Base-by-base conservation (phyloP, 345 rosid species). In the Arabis hirsuta region DNA sequence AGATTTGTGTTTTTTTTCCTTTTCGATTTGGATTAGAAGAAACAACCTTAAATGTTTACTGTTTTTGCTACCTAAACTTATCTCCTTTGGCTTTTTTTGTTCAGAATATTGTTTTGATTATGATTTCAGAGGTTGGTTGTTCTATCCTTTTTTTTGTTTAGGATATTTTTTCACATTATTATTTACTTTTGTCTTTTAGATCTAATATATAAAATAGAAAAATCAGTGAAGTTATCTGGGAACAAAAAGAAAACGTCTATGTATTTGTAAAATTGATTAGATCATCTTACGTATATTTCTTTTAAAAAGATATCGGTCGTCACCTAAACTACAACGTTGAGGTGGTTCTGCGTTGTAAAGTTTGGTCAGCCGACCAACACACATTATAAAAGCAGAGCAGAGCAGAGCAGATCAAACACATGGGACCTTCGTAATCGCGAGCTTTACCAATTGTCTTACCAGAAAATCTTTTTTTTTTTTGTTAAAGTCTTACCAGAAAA, bases 281-380 rank as follows among this genome's bases (percentile, higher is more conserved):
- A 16, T 43, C 12, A 52, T 41, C 45, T 12, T 29, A 9, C 14
- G 26, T 45, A 34, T 34, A 20, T 14, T 4, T 55, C 7, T 3
- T 3, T 4, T 6, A 4, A n/a, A 47, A 38, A 24, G 0, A 64
- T 46, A 31, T 12, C 6, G 9, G 29, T 48, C 47, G 42, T 20
- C 55, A 66, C 39, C 69, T 72, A 72, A 72, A 62, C 65, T 16
- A 46, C 19, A 56, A 65, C 4, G 51, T 42, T 47, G 51, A 56
- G 27, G 72, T 56, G 59, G 77, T 65, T 12, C 56, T 11, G 72
- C 24, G 71, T 73, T 73, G 73, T 67, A 60, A 74, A 59, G 67
- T 52, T 67, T 59, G 78, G 78, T 74, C 78, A 74, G 52, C 68
- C 73, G 68, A 74, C 78, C 62, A 59, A 50, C 48, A 43, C 73